These are phyloP conservation scores for Zygosaccharomyces pseudobailii DNA, from an alignment of 1,139 yeast species.

Conservation along the genomic window DNA sequence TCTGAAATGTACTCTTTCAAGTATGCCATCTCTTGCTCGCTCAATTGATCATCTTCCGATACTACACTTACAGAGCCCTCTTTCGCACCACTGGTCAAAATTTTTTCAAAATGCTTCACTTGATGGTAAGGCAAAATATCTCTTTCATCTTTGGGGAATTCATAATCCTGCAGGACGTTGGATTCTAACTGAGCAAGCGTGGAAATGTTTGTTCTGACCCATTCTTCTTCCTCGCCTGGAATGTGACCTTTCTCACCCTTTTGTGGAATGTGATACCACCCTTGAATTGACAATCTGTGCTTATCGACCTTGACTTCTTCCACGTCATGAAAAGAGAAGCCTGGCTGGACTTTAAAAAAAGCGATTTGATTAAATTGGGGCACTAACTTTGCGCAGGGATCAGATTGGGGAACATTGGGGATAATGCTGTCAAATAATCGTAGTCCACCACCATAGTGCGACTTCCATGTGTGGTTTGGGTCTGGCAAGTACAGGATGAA, in stretches of 20 bases:
- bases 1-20: conserved; percentile 54
- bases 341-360: conserved; percentile 93
- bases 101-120: conserved; percentile 26
- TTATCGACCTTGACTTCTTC: conserved; percentile 92
- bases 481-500: conserved; percentile 90
- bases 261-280: conserved; percentile 99
- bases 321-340: conserved; percentile 93
- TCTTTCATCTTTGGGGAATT: conserved; percentile 59
- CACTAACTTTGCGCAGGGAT: conserved; percentile 60
- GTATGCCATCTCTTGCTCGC: conserved; percentile 42
- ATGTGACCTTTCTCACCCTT: conserved; percentile 80
- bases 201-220: conserved; percentile 60
- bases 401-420: conserved; percentile 87
- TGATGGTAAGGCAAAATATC: conserved; percentile 31
- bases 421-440: conserved; percentile 81
- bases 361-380: conserved; percentile 97
- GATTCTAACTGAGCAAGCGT: conserved; percentile 79
- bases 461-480: conserved; percentile 83
- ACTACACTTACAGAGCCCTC: conserved; percentile 15
- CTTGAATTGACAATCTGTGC: conserved; percentile 88
- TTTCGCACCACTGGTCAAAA: conserved; percentile 15
- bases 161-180: conserved; percentile 71
- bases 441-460: conserved; percentile 87
- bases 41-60: conserved; percentile 27
- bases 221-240: conserved; percentile 70